Base-by-base conservation (phyloP, 2,329 filamentous ascomycete species). In the Monilinia aucupariae region DNA sequence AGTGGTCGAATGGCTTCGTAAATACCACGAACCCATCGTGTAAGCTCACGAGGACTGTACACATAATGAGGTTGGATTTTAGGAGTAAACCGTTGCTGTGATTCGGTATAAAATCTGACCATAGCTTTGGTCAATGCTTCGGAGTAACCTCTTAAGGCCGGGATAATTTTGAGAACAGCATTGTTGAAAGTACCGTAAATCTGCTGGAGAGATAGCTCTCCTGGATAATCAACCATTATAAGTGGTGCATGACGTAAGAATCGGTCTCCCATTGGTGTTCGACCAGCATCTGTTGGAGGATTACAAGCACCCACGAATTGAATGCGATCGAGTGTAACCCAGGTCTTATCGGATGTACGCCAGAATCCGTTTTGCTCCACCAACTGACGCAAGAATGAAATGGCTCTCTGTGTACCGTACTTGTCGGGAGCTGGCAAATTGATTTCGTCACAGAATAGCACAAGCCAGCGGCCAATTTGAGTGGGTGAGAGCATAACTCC, bases 361-460 rank as follows among this genome's bases (percentile, higher is more conserved):
- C 96, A 99, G 84, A 99, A 99, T 37, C 94, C 94, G 70, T 97
- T 97, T 74, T 99, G 94, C 76, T 99, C 94, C 55, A 99, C 92
- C 66, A 99, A 86, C 75, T 99, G 94, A 70, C 96, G 87, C 68
- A 99, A 77, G 83, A 99, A 99, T 7, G 94, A 96, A 68, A 99
- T 99, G 41, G 94, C 94, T 66, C 94, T 87, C 76, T 99, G 94
- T 1, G 96, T 99, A 62, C 92, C 93, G 75, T 99, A 99, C 71
- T 92, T 93, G 78, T 99, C 94, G 4, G 94, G 94, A 5, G 94
- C 93, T 8, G 94, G 94, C 80, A 99, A 82, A 77, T 99, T 99
- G 79, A 99, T 99, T 76, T 99, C 94, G 74, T 99, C 94, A 72
- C 94, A 99, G 82, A 99, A 99, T 66, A 99, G 86, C 52, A 99